Evolutionary conservation across 2,329 filamentous ascomycete species (phyloP).

Genomic region (Thermoascus crustaceus): DNA sequence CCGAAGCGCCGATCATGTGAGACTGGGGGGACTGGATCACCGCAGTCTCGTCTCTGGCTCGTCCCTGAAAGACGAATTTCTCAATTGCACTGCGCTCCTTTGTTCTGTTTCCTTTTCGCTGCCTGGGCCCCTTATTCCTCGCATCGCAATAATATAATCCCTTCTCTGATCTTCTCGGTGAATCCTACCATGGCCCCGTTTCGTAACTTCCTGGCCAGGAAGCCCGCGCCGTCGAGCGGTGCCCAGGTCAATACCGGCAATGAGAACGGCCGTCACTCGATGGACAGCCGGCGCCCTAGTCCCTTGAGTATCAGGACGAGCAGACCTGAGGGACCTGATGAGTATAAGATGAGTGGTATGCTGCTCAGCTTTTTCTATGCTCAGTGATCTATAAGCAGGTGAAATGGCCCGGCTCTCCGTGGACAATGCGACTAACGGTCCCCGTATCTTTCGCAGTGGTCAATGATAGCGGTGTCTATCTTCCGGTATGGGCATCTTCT

Average conservation of each 20-base stretch:
- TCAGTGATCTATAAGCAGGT: neutral
- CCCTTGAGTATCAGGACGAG: constrained; percentile 53
- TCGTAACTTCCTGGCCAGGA: constrained; percentile 63
- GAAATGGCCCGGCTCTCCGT: neutral
- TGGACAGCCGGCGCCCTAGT: constrained; percentile 36
- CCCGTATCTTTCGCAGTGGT: constrained; percentile 61
- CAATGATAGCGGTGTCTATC: constrained; percentile 88
- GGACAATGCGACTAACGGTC: constrained; percentile 13
- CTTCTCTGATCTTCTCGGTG: too few relatives aligned
- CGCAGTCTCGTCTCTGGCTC: constrained; percentile 3
- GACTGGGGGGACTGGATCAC: constrained; percentile 12
- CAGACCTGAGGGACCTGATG: constrained; percentile 59
- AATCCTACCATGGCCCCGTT: constrained; percentile 61
- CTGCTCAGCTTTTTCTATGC: constrained; percentile 1
- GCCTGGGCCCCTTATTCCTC: too few relatives aligned
- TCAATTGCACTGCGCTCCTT: constrained; percentile 3
- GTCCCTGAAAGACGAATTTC: neutral
- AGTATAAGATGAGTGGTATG: constrained; percentile 73
- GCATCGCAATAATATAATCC: too few relatives aligned
- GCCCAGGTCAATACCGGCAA: constrained; percentile 36
- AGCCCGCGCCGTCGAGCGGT: constrained; percentile 39
- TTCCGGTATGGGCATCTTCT: constrained; percentile 59
- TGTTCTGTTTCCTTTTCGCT: too few relatives aligned
- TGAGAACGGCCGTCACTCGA: constrained; percentile 45
- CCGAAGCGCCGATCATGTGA: constrained; percentile 19